phyloP scores from a whole-genome alignment of 2,329 filamentous ascomycete genomes.

The Coleophoma crateriformis region DNA sequence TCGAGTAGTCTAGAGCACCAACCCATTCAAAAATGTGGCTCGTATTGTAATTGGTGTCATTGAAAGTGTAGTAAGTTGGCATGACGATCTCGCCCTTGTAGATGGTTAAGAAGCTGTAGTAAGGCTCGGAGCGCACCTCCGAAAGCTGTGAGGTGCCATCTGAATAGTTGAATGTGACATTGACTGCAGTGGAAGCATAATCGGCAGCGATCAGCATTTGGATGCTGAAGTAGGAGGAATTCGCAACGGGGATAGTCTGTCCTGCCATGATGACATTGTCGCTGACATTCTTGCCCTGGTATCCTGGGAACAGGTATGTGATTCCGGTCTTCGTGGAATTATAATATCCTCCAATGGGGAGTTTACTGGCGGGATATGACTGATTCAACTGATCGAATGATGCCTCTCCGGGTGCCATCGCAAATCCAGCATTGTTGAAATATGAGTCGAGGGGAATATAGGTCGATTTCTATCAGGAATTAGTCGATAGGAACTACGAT shows the following conservation, averaged over 20 bases:
- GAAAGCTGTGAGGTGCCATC: slow-evolving; percentile 33
- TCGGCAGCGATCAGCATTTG: slow-evolving; percentile 38
- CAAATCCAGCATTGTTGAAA: slow-evolving; percentile 44
- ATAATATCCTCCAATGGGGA: slow-evolving; percentile 27
- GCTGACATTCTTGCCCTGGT: slow-evolving; percentile 24
- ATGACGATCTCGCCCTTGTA: slow-evolving; percentile 40
- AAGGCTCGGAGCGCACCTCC: slow-evolving; percentile 38
- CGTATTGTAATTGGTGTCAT: slow-evolving; percentile 35
- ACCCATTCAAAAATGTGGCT: slow-evolving; percentile 40
- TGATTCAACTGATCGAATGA: slow-evolving; percentile 36
- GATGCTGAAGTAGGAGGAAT: slow-evolving; percentile 32
- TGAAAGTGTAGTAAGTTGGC: slow-evolving; percentile 33
- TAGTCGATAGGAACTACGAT: not conserved
- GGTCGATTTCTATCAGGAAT: slow-evolving; percentile 7
- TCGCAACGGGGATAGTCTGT: slow-evolving; percentile 31
- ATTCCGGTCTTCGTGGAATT: slow-evolving; percentile 35
- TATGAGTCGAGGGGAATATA: slow-evolving; percentile 24
- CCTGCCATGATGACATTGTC: slow-evolving; percentile 39
- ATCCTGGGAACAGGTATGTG: slow-evolving; percentile 35
- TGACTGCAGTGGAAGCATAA: slow-evolving; percentile 31
- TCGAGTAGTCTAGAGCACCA: slow-evolving; percentile 30
- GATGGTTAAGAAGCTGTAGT: slow-evolving; percentile 38
- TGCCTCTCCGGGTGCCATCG: slow-evolving; percentile 36
- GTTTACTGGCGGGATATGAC: slow-evolving; percentile 32
- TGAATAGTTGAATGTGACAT: slow-evolving; percentile 35